Conservation (phyloP, 139 green algal species). For the Mesotaenium endlicherianum region DNA sequence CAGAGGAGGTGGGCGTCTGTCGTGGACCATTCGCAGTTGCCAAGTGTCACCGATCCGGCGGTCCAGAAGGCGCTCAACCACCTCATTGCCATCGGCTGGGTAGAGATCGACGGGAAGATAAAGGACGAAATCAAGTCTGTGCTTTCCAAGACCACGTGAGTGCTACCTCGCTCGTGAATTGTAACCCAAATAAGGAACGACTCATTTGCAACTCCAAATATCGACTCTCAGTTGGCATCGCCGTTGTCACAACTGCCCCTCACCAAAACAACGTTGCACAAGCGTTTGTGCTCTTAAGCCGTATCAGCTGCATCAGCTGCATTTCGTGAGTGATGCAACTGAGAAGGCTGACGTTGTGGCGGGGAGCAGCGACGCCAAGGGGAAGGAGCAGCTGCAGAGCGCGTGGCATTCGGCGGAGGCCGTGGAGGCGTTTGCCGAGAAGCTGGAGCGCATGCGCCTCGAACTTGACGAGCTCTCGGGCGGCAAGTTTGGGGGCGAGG, state of each 20-base stretch:
- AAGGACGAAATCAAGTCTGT: not conserved
- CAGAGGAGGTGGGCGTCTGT: too few species aligned
- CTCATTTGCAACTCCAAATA: not conserved
- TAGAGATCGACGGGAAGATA: not conserved
- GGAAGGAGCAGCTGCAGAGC: slow-evolving; percentile 11
- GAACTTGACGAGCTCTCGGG: slow-evolving; percentile 30
- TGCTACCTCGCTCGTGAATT: not conserved
- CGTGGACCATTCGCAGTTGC: too few species aligned
- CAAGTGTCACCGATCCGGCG: not conserved
- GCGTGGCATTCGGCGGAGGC: slow-evolving; percentile 20
- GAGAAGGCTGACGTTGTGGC: not conserved
- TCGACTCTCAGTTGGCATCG: not conserved
- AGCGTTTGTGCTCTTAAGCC: not conserved
- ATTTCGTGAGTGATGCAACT: not conserved
- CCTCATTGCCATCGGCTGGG: not conserved
- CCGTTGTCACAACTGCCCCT: not conserved
- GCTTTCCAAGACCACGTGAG: not conserved
- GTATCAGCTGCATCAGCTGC: not conserved
- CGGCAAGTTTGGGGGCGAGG: slow-evolving; percentile 33
- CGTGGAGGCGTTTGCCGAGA: slow-evolving; percentile 45
- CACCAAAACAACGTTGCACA: not conserved
- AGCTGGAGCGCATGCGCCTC: slow-evolving; percentile 20
- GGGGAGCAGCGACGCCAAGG: slow-evolving; percentile 12
- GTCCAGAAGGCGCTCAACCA: slow-evolving; percentile 7
- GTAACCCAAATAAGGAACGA: not conserved